Percentiles rank a stretch among this genome's conserved stretches.
phyloP scores from a whole-genome alignment of 352 stramenopile genomes.

The Pythium insidiosum region DNA sequence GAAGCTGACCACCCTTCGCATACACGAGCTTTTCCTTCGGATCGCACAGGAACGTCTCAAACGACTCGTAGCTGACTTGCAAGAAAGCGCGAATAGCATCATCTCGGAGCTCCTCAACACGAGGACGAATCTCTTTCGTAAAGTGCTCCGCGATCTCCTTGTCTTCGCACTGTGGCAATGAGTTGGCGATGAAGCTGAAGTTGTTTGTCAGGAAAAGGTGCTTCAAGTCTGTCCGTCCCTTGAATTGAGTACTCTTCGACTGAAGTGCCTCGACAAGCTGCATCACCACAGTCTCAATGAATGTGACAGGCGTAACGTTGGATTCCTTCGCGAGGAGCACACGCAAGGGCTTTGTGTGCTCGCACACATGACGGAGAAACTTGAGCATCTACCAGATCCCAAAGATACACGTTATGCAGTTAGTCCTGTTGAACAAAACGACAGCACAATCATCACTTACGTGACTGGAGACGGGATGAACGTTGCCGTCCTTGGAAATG shows the following conservation, averaged over 20 bases:
- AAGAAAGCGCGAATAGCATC: constrained; percentile 83
- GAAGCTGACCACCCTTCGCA: constrained; percentile 63
- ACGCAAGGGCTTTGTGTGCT: constrained; percentile 53
- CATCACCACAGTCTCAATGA: constrained; percentile 56
- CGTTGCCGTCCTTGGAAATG: constrained; percentile 65
- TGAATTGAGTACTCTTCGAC: constrained; percentile 38
- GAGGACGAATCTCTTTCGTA: constrained; percentile 66
- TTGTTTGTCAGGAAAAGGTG: constrained; percentile 94
- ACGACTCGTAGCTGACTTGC: constrained; percentile 58
- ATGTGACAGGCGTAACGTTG: constrained; percentile 34
- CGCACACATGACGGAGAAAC: constrained; percentile 66
- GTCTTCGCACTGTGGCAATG: constrained; percentile 54
- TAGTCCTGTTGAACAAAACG: background rate
- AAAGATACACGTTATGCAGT: no score
- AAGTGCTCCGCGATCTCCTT: constrained; percentile 44
- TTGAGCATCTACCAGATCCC: constrained; percentile 43
- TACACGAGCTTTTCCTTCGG: constrained; percentile 85
- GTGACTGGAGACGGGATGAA: constrained; percentile 68
- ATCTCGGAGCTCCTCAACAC: constrained; percentile 76
- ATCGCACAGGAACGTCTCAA: constrained; percentile 59
- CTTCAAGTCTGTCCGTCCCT: constrained; percentile 48
- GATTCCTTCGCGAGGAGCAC: constrained; percentile 48
- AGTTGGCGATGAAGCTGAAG: constrained; percentile 84
- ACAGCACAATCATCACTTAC: constrained; percentile 19
- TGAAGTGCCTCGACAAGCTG: constrained; percentile 58